Base-by-base conservation (phyloP, 1,284 basidiomycete genomes). In the Ceratobasidium sp. region DNA sequence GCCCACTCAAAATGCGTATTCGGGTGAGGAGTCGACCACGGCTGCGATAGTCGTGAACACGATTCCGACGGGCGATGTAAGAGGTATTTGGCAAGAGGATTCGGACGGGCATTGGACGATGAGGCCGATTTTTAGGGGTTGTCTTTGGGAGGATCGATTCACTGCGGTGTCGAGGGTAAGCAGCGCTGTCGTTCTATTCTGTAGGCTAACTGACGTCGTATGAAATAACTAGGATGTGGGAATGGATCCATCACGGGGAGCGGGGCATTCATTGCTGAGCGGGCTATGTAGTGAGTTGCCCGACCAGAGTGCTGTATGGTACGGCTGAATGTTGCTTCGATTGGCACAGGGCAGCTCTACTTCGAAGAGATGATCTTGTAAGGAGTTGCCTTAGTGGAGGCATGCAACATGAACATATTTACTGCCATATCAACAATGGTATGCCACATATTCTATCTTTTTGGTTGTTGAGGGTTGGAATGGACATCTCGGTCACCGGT, bases 51-150 rank as follows among this genome's bases (percentile, higher is more conserved):
- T 57, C 27, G 22, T 50, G 31, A 71, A 59, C 56, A 59, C 19
- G 27, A 56, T 45, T 5, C 67, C 54, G 36, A 59, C 67, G 4
- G 54, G 59, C 45, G 54, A 59, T 15, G 83, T 91, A 15, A 85
- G 91, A 22, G 91, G 89, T 6, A 90, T 91, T 29, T 90, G 87
- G 85, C 86, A 88, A 1, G 92, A 91, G 0, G 88, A 92, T 81
- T 81, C 82, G 74, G 88, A 89, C 76, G 92, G 91, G 31, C 88
- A 93, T 15, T 87, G 87, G 0, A 87, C 90, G 76, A 90, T 93
- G 78, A 88, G 85, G 84, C 87, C 88, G 27, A 89, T 92, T 79
- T 92, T 90, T 91, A 91, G 5, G 91, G 90, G 0, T 91, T 83
- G 47, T 75, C 71, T 44, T 60, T 44, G 29, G 66, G 66, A 15